Conservation (phyloP, 2,329 filamentous ascomycete species). For the Arthroderma uncinatum region DNA sequence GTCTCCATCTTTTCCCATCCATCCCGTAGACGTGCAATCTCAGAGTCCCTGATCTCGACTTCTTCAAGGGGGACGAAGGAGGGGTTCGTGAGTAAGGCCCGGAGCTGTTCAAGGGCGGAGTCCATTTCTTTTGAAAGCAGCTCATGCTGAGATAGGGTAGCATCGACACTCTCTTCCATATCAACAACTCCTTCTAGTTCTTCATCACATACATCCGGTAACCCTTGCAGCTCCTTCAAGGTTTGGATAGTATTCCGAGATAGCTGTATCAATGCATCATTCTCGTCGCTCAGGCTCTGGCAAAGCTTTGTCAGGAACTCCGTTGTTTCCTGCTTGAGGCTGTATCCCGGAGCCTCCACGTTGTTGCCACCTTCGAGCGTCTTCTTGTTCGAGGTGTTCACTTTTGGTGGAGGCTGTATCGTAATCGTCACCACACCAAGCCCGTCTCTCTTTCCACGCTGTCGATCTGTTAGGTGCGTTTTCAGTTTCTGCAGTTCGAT, state of each 20-base stretch:
- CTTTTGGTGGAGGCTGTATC: slow-evolving; percentile 33
- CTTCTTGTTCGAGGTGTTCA: slow-evolving; percentile 16
- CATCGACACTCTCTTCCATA: slow-evolving; percentile 18
- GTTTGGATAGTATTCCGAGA: slow-evolving; percentile 60
- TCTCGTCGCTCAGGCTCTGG: slow-evolving; percentile 78
- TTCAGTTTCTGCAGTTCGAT: slow-evolving; percentile 81
- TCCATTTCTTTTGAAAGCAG: slow-evolving; percentile 63
- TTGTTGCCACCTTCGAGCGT: slow-evolving; percentile 28
- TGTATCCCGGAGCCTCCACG: slow-evolving; percentile 50
- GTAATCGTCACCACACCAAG: slow-evolving; percentile 40
- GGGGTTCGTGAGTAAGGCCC: slow-evolving; percentile 79
- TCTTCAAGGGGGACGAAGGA: slow-evolving; percentile 94
- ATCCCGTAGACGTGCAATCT: slow-evolving; percentile 69
- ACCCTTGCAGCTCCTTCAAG: slow-evolving; percentile 50
- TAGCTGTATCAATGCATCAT: slow-evolving; percentile 66
- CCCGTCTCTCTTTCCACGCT: slow-evolving; percentile 48
- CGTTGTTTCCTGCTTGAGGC: slow-evolving; percentile 75
- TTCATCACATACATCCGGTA: slow-evolving; percentile 25
- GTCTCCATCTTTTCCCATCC: slow-evolving; percentile 92
- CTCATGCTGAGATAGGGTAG: slow-evolving; percentile 49
- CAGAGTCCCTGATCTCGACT: slow-evolving; percentile 81
- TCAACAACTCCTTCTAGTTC: slow-evolving; percentile 9
- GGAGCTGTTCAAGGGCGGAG: slow-evolving; percentile 65
- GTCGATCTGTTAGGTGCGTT: slow-evolving; percentile 63
- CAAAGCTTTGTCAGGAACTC: slow-evolving; percentile 79